Base-by-base conservation (phyloP, 1,284 basidiomycete genomes). In the Ganoderma boninense region DNA sequence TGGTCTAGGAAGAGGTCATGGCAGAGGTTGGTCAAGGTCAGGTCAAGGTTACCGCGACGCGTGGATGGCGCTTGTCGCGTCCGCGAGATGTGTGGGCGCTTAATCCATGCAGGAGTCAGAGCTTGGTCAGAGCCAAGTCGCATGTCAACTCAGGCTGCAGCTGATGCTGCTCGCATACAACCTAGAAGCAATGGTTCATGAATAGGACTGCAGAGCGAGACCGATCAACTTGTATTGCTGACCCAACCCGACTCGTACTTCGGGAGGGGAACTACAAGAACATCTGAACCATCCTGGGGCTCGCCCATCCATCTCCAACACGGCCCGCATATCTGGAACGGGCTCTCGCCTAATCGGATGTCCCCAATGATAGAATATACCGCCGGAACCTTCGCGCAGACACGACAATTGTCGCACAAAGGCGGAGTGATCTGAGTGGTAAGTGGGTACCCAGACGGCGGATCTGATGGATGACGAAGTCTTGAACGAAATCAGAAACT, bases 261-360 rank as follows among this genome's bases (percentile, higher is more conserved):
- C 3, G 87, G 86, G 35, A 93, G 77, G 11, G 87, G 86, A 1
- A 89, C 84, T 8, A 89, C 86, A 49, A 84, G 79, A 23, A 91
- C 84, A 14, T 74, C 79, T 1, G 77, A 75, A 0, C 73, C 76
- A 20, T 82, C 79, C 68, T 81, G 78, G 0, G 88, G 84, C 69
- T 82, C 78, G 10, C 93, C 92, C 86, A 95, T 90, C 69, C 81
- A 84, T 69, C 82, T 82, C 93, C 93, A 95, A 78, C 93, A 95
- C 6, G 88, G 85, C 5, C 76, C 84, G 78, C 94, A 95, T 60
- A 95, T 77, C 32, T 92, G 74, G 78, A 90, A 93, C 20, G 93
- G 94, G 73, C 88, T 93, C 78, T 95, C 92, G 13, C 91, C 92
- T 6, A 95, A 80, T 52, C 93, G 85, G 4, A 90, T 81, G 80